Evolutionary conservation across 2,329 filamentous ascomycete species (phyloP).

Genomic region (Akanthomyces uredinophilus): DNA sequence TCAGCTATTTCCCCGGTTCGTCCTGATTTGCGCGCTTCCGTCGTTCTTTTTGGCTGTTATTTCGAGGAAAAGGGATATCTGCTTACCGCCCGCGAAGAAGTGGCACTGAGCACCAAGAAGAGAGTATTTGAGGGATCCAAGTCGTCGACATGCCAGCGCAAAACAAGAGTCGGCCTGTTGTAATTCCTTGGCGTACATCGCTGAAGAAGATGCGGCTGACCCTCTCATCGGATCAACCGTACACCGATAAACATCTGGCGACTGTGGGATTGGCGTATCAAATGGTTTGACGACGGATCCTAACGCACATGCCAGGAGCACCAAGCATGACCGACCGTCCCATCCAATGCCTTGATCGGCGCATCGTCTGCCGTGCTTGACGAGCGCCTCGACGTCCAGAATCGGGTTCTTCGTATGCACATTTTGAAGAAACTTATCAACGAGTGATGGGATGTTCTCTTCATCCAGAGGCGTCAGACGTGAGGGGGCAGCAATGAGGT

Average conservation of each 20-base stretch:
- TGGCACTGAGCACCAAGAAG: conserved; percentile 33
- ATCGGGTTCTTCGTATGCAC: conserved; percentile 26
- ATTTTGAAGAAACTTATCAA: conserved; percentile 22
- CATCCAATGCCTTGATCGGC: conserved; percentile 22
- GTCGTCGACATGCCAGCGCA: conserved; percentile 22
- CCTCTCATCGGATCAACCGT: background rate
- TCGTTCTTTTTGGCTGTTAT: background rate
- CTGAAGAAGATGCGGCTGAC: conserved; percentile 7
- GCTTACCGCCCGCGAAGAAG: conserved; percentile 31
- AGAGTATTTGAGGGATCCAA: conserved; percentile 22
- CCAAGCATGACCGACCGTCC: conserved; percentile 23
- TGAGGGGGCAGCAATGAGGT: conserved; percentile 10
- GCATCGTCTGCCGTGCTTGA: conserved; percentile 20
- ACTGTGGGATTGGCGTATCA: conserved; percentile 7
- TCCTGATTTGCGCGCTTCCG: background rate
- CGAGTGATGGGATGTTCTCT: conserved; percentile 21
- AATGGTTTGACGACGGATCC: conserved; percentile 21
- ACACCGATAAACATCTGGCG: background rate
- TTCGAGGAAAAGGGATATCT: background rate
- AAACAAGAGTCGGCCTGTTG: conserved; percentile 22
- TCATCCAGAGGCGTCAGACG: conserved; percentile 19
- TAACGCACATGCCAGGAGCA: conserved; percentile 22
- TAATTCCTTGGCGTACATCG: conserved; percentile 16
- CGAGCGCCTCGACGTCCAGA: conserved; percentile 19
- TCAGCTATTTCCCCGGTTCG: background rate